Evolutionary conservation across 257 asterid species (phyloP), one percentile per base, ranked within the genome.

Genomic region (Verbascum thapsus): DNA sequence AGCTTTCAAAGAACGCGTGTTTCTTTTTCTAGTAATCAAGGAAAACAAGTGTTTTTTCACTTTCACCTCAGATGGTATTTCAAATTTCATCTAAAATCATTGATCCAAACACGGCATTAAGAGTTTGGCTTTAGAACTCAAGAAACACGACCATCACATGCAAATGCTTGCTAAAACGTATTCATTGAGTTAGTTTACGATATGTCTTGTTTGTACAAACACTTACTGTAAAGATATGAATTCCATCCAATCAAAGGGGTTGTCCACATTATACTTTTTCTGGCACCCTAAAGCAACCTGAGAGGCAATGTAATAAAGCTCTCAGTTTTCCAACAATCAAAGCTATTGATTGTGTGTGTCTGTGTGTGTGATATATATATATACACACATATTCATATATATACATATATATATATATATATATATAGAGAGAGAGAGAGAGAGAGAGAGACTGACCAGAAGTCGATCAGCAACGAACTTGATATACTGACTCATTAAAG

Each of bases 191-290:
- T 26, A 18, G 37, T 55, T 7, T 69, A 11, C 54, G 35, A 42
- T n/a, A n/a, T n/a, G 39, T 61, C 12, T 66, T 7, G 10, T 16
- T 15, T 5, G 55, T 10, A 39, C 1, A 15, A 5, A 53, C 48
- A 78, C 96, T 85, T 80, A 88, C 96, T 78, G 91, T 22, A 88
- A 75, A 5, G 95, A 85, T 45, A 88, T 85, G 65, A 77, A 76
- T 47, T 88, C 95, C 96, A 88, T 88, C 96, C 96, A 86, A 37
- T 88, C 95, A 10, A 88, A 86, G 53, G 95, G 96, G 78, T 86
- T 86, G 23, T 81, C 85, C 4, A 70, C 85, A 37, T 82, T 76
- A 64, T 82, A 86, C 66, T 43, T 78, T 77, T 64, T 84, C 38
- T 65, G 74, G 63, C 70, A 88, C 12, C 90, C 96, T 63, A 88